phyloP scores from a whole-genome alignment of 495 filamentous ascomycete genomes.

The Neurospora intermedia region DNA sequence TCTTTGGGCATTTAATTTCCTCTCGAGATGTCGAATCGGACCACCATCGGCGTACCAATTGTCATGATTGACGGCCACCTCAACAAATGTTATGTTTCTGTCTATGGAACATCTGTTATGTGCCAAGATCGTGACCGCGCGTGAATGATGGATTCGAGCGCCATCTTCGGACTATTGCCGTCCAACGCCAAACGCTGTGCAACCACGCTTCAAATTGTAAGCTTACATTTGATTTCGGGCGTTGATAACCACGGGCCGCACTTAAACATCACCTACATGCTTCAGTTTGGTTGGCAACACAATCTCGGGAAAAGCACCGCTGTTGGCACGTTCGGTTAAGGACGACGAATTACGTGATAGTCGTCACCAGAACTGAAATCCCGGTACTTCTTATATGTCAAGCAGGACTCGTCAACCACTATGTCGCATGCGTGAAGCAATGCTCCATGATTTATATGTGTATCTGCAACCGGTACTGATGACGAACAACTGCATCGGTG shows the following conservation, averaged over 20 bases:
- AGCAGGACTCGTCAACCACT: not conserved
- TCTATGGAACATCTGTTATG: not conserved
- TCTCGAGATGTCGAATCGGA: not conserved
- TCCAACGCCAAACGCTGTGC: not conserved
- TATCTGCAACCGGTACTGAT: not conserved
- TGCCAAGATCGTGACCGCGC: not conserved
- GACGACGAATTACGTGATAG: not conserved
- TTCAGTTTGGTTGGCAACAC: not conserved
- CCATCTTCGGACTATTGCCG: not conserved
- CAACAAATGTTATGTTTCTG: not conserved
- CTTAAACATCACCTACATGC: not conserved
- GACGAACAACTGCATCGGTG: not conserved
- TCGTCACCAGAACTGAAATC: not conserved
- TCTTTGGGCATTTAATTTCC: not conserved
- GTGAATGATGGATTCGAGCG: not conserved
- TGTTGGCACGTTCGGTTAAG: not conserved
- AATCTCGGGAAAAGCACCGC: not conserved
- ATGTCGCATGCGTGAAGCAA: not conserved
- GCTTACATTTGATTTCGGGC: not conserved
- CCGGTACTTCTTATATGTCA: not conserved
- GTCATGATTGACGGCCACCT: too few species aligned
- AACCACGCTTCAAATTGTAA: not conserved
- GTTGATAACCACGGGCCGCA: not conserved
- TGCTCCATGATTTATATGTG: not conserved
- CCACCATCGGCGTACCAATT: not conserved